Evolutionary conservation across 148 eudicot species (phyloP).

Genomic region (Chenopodium quinoa): DNA sequence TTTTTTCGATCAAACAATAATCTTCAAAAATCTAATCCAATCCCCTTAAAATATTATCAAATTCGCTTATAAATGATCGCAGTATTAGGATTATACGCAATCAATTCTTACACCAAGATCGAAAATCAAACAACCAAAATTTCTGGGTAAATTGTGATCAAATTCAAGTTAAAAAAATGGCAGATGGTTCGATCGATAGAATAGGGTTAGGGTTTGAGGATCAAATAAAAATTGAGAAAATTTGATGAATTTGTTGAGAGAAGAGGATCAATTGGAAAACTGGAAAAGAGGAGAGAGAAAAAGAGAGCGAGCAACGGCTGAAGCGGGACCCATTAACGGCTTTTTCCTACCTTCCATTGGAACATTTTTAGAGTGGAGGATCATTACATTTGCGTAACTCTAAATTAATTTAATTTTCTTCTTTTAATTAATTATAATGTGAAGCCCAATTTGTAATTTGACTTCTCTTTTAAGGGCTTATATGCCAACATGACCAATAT

Average conservation of each 20-base stretch:
- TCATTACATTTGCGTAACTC: not conserved
- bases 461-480: no score
- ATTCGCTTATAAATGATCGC: not conserved
- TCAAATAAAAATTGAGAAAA: not conserved
- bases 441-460: no score
- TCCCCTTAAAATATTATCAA: not conserved
- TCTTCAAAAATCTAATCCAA: not conserved
- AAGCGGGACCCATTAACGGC: constrained; percentile 28
- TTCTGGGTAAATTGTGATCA: not conserved
- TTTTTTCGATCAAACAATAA: not conserved
- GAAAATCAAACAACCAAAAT: not conserved
- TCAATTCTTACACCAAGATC: constrained; percentile 2
- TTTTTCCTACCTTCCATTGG: constrained; percentile 9
- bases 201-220: constrained; percentile 24
- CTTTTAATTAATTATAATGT: no score
- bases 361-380: not conserved
- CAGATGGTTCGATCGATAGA: not conserved
- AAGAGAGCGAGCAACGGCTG: constrained; percentile 19
- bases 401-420: no score
- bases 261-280: not conserved
- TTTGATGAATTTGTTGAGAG: not conserved
- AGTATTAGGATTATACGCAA: not conserved
- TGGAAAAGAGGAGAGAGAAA: not conserved
- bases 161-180: not conserved
- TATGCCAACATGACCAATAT: no score